A percentile compares a stretch with the other conserved stretches of the same genome.
phyloP scores from a whole-genome alignment of 176 grass and related monocot genomes.

The Pontederia paniculata region DNA sequence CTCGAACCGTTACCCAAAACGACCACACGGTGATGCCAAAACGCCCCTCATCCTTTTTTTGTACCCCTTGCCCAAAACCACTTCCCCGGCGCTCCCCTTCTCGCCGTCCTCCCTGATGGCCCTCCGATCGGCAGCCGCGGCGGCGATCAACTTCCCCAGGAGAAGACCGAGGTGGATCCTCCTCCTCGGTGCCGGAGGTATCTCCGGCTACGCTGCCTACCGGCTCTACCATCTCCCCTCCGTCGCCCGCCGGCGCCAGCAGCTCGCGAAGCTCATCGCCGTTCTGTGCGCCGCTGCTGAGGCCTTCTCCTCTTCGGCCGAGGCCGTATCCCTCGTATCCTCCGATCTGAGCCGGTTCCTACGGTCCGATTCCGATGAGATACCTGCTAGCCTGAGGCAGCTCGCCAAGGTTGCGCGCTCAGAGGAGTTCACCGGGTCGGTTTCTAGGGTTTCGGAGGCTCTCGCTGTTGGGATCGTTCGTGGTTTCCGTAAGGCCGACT shows the following conservation, averaged over 20 bases:
- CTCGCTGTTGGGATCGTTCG: constrained; percentile 19
- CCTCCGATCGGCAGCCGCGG: background rate
- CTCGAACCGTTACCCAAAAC: no score
- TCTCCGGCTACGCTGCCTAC: constrained; percentile 38
- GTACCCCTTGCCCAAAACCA: no score
- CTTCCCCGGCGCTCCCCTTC: no score
- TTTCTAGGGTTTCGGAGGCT: constrained; percentile 23
- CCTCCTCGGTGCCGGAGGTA: constrained; percentile 16
- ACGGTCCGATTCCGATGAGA: constrained; percentile 50
- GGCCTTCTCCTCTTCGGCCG: constrained; percentile 21
- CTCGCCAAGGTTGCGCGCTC: constrained; percentile 61
- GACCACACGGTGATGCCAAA: no score
- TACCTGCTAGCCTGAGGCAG: constrained; percentile 55
- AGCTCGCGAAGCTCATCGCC: constrained; percentile 17
- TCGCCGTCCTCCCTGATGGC: background rate
- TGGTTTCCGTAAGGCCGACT: constrained; percentile 8
- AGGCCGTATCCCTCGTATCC: constrained; percentile 30
- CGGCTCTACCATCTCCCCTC: constrained; percentile 30
- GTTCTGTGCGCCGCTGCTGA: constrained; percentile 33
- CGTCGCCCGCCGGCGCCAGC: constrained; percentile 12
- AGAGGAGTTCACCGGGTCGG: constrained; percentile 16
- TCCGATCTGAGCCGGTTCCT: constrained; percentile 57
- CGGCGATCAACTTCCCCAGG: constrained; percentile 6
- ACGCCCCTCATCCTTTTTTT: no score
- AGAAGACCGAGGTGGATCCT: constrained; percentile 19